A percentile compares a stretch with the other conserved stretches of the same genome.
Evolutionary conservation across 495 filamentous ascomycete genomes (phyloP).

Genomic region (Tuber calosporum): DNA sequence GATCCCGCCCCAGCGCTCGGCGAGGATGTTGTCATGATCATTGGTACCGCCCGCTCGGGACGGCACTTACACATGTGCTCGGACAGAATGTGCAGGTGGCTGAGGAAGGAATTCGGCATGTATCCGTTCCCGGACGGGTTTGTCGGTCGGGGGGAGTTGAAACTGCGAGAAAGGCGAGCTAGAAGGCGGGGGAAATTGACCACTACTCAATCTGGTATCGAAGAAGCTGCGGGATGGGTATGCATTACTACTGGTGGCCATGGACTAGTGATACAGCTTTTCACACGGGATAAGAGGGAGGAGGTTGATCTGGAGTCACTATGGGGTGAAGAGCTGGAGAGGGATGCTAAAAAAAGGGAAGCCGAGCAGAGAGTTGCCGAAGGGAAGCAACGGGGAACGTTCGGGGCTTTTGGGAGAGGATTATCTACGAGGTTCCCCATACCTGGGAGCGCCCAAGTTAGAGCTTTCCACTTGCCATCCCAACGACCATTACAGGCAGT

Average conservation of each 20-base stretch:
- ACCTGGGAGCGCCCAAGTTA: slow-evolving; percentile 8
- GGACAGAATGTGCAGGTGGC: slow-evolving; percentile 78
- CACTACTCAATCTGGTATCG: slow-evolving; percentile 50
- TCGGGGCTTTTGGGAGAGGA: slow-evolving; percentile 27
- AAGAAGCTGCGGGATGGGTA: slow-evolving; percentile 80
- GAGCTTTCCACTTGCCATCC: slow-evolving; percentile 20
- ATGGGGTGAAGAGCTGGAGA: slow-evolving; percentile 56
- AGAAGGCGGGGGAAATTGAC: slow-evolving; percentile 70
- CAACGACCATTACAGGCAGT: neutral
- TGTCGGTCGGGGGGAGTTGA: slow-evolving; percentile 82
- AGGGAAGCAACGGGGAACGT: slow-evolving; percentile 20
- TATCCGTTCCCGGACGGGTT: slow-evolving; percentile 75
- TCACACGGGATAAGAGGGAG: slow-evolving; percentile 74
- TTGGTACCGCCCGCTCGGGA: slow-evolving; percentile 87
- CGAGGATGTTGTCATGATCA: slow-evolving; percentile 78
- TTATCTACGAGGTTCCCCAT: neutral
- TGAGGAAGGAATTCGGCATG: slow-evolving; percentile 64
- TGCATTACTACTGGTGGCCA: slow-evolving; percentile 76
- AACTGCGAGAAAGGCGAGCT: slow-evolving; percentile 72
- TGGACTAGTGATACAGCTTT: slow-evolving; percentile 75
- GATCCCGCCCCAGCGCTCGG: slow-evolving; percentile 83
- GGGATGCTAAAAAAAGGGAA: slow-evolving; percentile 44
- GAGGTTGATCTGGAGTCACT: slow-evolving; percentile 77
- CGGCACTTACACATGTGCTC: slow-evolving; percentile 90
- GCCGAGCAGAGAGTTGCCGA: slow-evolving; percentile 33